Conservation (phyloP, 2,329 filamentous ascomycete genomes). For the Rhynchosporium secalis region DNA sequence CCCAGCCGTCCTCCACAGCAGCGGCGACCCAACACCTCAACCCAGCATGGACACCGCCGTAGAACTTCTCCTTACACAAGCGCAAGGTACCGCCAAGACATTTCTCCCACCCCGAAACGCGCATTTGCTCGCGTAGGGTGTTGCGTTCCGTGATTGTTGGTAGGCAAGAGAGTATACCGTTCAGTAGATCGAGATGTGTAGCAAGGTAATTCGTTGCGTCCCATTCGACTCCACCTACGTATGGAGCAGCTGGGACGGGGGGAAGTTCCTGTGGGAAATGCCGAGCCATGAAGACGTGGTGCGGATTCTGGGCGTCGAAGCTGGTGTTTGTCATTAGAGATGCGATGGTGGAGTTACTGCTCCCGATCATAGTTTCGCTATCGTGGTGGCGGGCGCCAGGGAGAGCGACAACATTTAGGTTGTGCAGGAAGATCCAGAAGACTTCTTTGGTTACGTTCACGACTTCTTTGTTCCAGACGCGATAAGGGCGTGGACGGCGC, state of each 20-base stretch:
- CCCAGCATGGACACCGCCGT: conserved; percentile 85
- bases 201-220: conserved; percentile 96
- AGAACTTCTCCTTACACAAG: conserved; percentile 97
- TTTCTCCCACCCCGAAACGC: conserved; percentile 86
- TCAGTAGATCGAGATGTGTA: conserved; percentile 87
- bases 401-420: conserved; percentile 80
- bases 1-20: conserved; percentile 84
- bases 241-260: conserved; percentile 90
- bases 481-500: conserved; percentile 82
- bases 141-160: conserved; percentile 72
- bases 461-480: conserved; percentile 91
- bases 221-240: conserved; percentile 97
- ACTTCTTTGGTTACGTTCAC: conserved; percentile 95
- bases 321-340: conserved; percentile 35
- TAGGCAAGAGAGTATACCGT: conserved; percentile 82
- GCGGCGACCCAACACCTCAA: conserved; percentile 89
- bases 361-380: conserved; percentile 34
- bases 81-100: conserved; percentile 81
- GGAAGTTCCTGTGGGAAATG: conserved; percentile 85
- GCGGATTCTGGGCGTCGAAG: conserved; percentile 41
- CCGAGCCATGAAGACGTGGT: conserved; percentile 61
- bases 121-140: conserved; percentile 71
- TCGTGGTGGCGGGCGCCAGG: conserved; percentile 42
- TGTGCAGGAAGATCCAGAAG: conserved; percentile 98
- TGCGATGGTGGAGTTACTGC: conserved; percentile 35